phyloP scores from a whole-genome alignment of 805 yeast genomes.

The Lipomyces spencermartinsiae region DNA sequence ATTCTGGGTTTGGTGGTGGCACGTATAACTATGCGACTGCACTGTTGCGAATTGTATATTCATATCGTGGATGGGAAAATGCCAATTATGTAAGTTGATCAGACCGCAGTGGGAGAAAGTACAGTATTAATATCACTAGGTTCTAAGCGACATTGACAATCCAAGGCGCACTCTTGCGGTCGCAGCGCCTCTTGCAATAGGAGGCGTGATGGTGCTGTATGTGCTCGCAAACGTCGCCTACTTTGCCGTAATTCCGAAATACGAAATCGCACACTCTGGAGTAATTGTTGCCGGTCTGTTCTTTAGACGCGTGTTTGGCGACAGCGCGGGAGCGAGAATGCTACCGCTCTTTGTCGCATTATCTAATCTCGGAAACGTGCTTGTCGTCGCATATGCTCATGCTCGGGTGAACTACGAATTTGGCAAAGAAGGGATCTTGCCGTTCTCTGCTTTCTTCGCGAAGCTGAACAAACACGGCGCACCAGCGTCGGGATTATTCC shows the following conservation, averaged over 20 bases:
- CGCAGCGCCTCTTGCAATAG: constrained; percentile 66
- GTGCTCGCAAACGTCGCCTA: constrained; percentile 64
- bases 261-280: constrained; percentile 56
- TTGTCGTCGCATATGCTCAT: constrained; percentile 69
- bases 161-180: constrained; percentile 63
- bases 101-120: neutral
- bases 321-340: constrained; percentile 55
- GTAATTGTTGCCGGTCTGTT: constrained; percentile 69
- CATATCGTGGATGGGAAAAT: constrained; percentile 75
- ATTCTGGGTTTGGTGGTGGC: constrained; percentile 52
- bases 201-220: constrained; percentile 59
- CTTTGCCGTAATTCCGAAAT: constrained; percentile 57
- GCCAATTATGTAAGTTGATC: constrained; percentile 58
- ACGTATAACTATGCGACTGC: constrained; percentile 63
- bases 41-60: constrained; percentile 62
- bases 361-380: constrained; percentile 68
- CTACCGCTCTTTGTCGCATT: constrained; percentile 65
- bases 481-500: constrained; percentile 53
- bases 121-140: neutral
- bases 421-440: constrained; percentile 58
- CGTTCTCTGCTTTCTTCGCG: constrained; percentile 57
- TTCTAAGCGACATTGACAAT: constrained; percentile 59
- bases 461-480: constrained; percentile 49
- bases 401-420: constrained; percentile 64
- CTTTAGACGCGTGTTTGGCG: constrained; percentile 64